Evolutionary conservation across 257 asterid species (phyloP).

Genomic region (Forsythia suspensa): DNA sequence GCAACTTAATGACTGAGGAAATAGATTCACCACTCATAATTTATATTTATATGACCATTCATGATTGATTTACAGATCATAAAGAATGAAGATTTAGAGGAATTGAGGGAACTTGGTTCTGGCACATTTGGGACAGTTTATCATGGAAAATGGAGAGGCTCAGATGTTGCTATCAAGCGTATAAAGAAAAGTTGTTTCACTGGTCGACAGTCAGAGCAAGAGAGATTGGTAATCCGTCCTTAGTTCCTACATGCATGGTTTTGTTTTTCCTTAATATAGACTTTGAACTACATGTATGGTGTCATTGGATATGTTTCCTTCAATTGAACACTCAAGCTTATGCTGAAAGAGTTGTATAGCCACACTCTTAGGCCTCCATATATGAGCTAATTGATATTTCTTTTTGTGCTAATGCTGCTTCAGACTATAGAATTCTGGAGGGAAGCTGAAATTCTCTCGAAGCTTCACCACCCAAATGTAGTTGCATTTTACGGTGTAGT

Average conservation of each 20-base stretch:
- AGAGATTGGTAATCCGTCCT: slow-evolving; percentile 57
- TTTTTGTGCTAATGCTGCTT: slow-evolving; percentile 10
- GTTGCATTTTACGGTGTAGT: slow-evolving; percentile 80
- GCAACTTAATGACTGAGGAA: neutral
- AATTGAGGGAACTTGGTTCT: slow-evolving; percentile 58
- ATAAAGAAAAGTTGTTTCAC: slow-evolving; percentile 80
- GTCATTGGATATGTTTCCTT: neutral
- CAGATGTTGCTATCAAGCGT: slow-evolving; percentile 90
- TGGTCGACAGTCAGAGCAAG: slow-evolving; percentile 86
- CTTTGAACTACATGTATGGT: slow-evolving; percentile 1
- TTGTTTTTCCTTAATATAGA: neutral
- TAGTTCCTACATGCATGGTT: neutral
- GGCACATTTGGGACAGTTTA: slow-evolving; percentile 67
- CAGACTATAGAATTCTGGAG: slow-evolving; percentile 73
- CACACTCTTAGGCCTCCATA: neutral
- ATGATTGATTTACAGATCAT: slow-evolving; percentile 34
- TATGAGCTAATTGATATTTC: slow-evolving; percentile 2
- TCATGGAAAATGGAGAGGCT: slow-evolving; percentile 73
- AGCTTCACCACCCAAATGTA: slow-evolving; percentile 82
- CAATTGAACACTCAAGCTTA: slow-evolving; percentile 14
- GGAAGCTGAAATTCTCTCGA: slow-evolving; percentile 74
- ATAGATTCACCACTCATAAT: slow-evolving; percentile 14
- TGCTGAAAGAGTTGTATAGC: slow-evolving; percentile 10
- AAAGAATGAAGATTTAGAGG: slow-evolving; percentile 59
- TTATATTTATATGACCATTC: slow-evolving; percentile 10